A percentile compares a stretch with the other conserved stretches of the same genome.
These are phyloP conservation scores for Prinsepia uniflora DNA, from an alignment of 306 rosid species.

Conservation along the genomic window DNA sequence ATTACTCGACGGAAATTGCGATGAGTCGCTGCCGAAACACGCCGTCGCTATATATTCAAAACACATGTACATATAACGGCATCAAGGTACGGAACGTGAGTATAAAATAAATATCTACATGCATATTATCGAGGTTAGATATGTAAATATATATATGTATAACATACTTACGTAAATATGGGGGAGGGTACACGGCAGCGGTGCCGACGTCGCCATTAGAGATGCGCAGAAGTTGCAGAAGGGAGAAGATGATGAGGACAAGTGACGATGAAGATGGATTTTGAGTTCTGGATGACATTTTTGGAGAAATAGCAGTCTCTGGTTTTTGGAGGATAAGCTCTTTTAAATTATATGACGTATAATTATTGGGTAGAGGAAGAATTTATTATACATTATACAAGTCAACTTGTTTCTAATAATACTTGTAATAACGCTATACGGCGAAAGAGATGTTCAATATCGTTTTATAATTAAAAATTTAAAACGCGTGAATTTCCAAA, in stretches of 20 bases:
- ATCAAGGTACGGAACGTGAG: not conserved
- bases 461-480: too few relatives aligned
- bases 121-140: not conserved
- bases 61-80: not conserved
- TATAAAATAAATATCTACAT: not conserved
- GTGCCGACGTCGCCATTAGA: slow-evolving; percentile 65
- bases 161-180: slow-evolving; percentile 55
- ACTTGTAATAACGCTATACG: too few relatives aligned
- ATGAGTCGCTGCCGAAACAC: slow-evolving; percentile 55
- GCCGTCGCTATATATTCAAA: slow-evolving; percentile 38
- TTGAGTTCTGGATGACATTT: not conserved
- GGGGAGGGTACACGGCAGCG: slow-evolving; percentile 58
- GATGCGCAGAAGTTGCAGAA: slow-evolving; percentile 17
- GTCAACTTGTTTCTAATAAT: not conserved
- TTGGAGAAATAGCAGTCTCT: not conserved
- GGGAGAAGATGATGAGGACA: not conserved
- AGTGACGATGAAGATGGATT: not conserved
- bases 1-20: slow-evolving; percentile 64
- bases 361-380: not conserved
- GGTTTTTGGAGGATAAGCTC: slow-evolving; percentile 3
- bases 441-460: too few relatives aligned
- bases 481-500: too few relatives aligned
- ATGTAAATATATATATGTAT: not conserved
- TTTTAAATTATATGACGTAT: not conserved
- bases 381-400: not conserved